Conservation (phyloP, 2,329 filamentous ascomycete genomes). For the Fusarium chlamydosporum region DNA sequence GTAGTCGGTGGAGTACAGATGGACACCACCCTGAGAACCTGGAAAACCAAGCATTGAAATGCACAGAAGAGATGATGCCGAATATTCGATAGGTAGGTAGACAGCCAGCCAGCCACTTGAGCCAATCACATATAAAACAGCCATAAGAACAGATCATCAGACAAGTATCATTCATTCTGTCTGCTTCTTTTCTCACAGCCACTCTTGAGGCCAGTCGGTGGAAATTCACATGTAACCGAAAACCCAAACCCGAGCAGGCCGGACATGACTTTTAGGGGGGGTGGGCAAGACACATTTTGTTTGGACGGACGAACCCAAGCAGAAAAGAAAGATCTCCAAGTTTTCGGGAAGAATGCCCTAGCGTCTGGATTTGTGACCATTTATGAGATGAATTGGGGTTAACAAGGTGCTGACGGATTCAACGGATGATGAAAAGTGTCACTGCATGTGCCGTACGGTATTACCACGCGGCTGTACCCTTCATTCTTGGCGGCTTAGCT, state of each 20-base stretch:
- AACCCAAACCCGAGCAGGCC: conserved; percentile 22
- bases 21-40: not conserved
- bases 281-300: conserved; percentile 11
- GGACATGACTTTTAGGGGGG: conserved; percentile 1
- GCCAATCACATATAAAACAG: not conserved
- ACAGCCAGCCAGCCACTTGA: conserved; percentile 3
- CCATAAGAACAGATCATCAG: conserved; percentile 20
- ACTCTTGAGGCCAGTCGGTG: conserved; percentile 12
- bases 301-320: conserved; percentile 17
- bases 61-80: not conserved
- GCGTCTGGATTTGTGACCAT: conserved; percentile 14
- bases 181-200: conserved; percentile 10
- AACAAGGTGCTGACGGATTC: conserved; percentile 39
- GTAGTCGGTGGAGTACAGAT: not conserved
- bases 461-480: conserved; percentile 6
- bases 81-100: not conserved
- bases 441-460: conserved; percentile 25
- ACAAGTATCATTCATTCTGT: not conserved
- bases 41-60: conserved; percentile 1
- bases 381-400: conserved; percentile 7
- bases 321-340: conserved; percentile 21
- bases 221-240: conserved; percentile 51
- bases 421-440: conserved; percentile 12
- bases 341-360: conserved; percentile 21
- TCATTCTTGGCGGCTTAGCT: conserved; percentile 13